Evolutionary conservation across 2,329 filamentous ascomycete species (phyloP), one percentile per base, ranked within the genome.

Genomic region (Penicillium psychrosexuale): DNA sequence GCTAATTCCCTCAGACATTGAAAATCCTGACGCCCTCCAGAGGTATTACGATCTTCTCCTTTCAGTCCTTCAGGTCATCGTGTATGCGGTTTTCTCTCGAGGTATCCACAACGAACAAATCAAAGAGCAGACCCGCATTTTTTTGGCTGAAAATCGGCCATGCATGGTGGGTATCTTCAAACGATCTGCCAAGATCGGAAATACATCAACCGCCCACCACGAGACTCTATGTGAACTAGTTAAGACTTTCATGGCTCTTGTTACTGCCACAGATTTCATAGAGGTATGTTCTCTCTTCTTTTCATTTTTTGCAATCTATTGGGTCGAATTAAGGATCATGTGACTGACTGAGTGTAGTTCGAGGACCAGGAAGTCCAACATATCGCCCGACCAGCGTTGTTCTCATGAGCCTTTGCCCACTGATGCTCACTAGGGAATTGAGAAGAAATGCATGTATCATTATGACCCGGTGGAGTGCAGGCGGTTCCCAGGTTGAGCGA

Each of bases 161-260:
- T 85, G 92, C 53, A 90, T 97, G 65, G 85, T 94, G 60, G 89
- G 91, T 43, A 87, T 96, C 19, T 89, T 99, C 67, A 99, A 99
- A 78, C 82, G 91, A 62, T 90, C 89, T 64, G 90, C 90, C 0
- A 89, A 89, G 45, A 89, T 96, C 53, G 88, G 89, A 17, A 71
- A 75, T 33, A 70, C 73, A 5, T 69, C 71, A 33, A 72, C 75
- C 12, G 70, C 75, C 39, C 77, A 85, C 34, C 84, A 85, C 49
- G 79, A 85, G 53, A 83, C 84, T 59, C 77, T 96, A 36, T 82
- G 84, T 45, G 90, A 93, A 63, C 74, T 97, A 62, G 90, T 92
- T 6, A 91, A 96, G 71, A 87, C 90, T 44, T 90, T 94, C 67
- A 87, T 93, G 74, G 80, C 94, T 51, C 79, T 97, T 60, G 89